Conservation (phyloP, 2,329 filamentous ascomycete species). For the Thielaviopsis populi region DNA sequence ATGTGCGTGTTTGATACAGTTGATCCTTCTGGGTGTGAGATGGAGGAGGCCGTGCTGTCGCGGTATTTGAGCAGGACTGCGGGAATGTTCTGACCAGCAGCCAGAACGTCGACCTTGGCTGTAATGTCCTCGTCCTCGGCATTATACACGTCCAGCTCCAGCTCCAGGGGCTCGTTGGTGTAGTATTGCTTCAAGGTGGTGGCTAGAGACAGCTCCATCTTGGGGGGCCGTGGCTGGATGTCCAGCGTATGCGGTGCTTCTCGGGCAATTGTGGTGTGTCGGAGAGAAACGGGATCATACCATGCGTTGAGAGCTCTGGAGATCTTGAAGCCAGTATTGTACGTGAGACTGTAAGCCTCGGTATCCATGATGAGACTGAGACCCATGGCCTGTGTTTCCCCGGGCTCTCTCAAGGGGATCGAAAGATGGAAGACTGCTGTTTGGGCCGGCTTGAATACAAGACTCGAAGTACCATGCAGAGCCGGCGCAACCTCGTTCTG, state of each 20-base stretch:
- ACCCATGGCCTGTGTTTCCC: slow-evolving; percentile 53
- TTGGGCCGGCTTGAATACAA: slow-evolving; percentile 37
- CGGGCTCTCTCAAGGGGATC: slow-evolving; percentile 64
- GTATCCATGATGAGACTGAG: slow-evolving; percentile 49
- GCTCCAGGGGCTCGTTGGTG: slow-evolving; percentile 58
- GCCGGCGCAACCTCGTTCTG: slow-evolving; percentile 21
- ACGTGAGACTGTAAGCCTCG: slow-evolving; percentile 51
- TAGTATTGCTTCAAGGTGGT: slow-evolving; percentile 61
- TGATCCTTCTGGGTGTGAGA: slow-evolving; percentile 28
- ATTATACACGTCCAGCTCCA: slow-evolving; percentile 61
- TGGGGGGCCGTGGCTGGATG: slow-evolving; percentile 79
- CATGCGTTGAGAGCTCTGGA: slow-evolving; percentile 32
- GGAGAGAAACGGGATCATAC: slow-evolving; percentile 32
- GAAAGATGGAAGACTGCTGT: slow-evolving; percentile 56
- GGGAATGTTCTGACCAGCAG: slow-evolving; percentile 45
- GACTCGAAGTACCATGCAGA: slow-evolving; percentile 10
- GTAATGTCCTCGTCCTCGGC: slow-evolving; percentile 67
- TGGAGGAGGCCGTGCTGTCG: slow-evolving; percentile 24
- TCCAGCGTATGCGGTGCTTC: slow-evolving; percentile 43
- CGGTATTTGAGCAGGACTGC: slow-evolving; percentile 29
- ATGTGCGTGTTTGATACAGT: slow-evolving; percentile 30
- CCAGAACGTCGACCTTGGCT: slow-evolving; percentile 51
- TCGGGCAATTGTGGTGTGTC: slow-evolving; percentile 32
- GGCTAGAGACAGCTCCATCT: slow-evolving; percentile 60
- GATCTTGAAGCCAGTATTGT: slow-evolving; percentile 40